phyloP scores from a whole-genome alignment of 169 alveolate species.

The Plasmodium relictum region DNA sequence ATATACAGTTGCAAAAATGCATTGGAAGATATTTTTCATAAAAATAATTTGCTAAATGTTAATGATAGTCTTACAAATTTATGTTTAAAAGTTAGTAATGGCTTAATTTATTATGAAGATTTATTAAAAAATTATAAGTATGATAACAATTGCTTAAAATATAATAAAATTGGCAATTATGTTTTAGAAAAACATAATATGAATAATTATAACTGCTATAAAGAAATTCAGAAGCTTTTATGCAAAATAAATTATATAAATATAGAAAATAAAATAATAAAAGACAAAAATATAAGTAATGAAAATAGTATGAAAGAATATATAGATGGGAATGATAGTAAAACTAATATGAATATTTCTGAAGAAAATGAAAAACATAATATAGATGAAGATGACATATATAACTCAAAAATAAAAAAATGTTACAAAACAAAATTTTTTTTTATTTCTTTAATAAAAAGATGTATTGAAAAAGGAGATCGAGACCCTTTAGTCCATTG shows the following conservation, averaged over 20 bases:
- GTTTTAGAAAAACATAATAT: constrained; percentile 28
- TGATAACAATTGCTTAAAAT: constrained; percentile 16
- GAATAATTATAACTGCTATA: constrained; percentile 34
- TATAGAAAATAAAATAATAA: neutral
- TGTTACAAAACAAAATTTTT: constrained; percentile 17
- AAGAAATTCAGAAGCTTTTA: constrained; percentile 31
- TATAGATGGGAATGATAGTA: neutral
- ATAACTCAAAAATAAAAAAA: neutral
- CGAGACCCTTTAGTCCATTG: constrained; percentile 29
- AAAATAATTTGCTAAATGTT: neutral
- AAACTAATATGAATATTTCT: neutral
- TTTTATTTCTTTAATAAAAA: constrained; percentile 9
- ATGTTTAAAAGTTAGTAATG: constrained; percentile 31
- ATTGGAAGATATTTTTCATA: neutral
- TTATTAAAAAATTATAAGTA: constrained; percentile 28
- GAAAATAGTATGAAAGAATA: neutral
- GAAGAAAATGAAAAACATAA: neutral
- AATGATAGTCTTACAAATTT: constrained; percentile 10
- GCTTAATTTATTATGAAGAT: constrained; percentile 42
- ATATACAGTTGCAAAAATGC: neutral
- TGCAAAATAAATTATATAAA: constrained; percentile 34
- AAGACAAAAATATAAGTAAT: neutral
- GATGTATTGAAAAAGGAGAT: constrained; percentile 7
- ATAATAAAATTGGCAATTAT: constrained; percentile 41
- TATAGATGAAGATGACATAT: neutral